Conservation (phyloP, 305 asterid genomes). For the Fraxinus xanthoxyloides region DNA sequence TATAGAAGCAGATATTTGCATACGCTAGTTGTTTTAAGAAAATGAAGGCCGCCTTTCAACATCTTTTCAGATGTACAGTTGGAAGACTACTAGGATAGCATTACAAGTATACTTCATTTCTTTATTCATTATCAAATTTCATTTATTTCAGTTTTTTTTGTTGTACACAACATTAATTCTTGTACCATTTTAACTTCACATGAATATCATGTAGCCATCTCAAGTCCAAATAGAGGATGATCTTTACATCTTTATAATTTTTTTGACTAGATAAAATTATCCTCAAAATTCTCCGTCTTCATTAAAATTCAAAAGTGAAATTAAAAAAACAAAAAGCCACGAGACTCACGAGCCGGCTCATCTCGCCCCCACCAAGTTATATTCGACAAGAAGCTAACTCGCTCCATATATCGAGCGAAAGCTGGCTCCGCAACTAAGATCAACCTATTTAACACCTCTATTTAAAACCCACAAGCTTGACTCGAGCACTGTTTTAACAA, state of each 20-base stretch:
- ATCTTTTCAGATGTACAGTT: neutral
- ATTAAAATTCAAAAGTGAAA: neutral
- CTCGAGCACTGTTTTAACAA: neutral
- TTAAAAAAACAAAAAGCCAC: accelerated
- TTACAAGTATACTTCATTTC: neutral
- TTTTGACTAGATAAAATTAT: neutral
- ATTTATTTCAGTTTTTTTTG: neutral
- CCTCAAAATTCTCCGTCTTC: neutral
- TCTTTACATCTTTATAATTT: neutral
- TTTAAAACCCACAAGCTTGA: neutral
- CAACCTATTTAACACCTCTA: neutral
- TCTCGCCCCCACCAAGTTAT: neutral
- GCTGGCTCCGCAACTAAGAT: neutral
- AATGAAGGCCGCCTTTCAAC: neutral
- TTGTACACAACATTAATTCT: neutral
- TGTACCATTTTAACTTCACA: neutral
- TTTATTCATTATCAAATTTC: neutral
- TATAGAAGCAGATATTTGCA: neutral
- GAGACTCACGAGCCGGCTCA: neutral
- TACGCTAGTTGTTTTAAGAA: neutral
- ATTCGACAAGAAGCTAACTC: neutral
- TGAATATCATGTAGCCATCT: neutral
- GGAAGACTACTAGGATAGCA: neutral
- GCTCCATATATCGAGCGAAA: no score
- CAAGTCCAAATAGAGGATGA: neutral